A percentile compares a stretch with the other conserved stretches of the same genome.
Conservation (phyloP, 2,329 filamentous ascomycete species). For the Nemania serpens region DNA sequence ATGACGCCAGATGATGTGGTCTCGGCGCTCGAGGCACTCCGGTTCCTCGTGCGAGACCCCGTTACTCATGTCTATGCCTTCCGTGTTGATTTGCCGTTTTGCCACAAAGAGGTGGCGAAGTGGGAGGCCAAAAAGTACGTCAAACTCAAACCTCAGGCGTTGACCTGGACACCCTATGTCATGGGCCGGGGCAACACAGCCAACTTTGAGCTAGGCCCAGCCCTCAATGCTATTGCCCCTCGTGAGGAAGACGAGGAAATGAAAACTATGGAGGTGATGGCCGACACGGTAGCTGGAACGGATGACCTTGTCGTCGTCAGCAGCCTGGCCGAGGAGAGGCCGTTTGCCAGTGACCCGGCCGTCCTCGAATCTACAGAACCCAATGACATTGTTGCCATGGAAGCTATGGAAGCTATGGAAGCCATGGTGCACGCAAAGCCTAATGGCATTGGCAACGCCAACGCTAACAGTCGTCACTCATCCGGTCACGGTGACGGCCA, state of each 20-base stretch:
- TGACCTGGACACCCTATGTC: constrained; percentile 96
- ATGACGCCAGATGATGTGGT: constrained; percentile 97
- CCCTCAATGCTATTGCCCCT: constrained; percentile 83
- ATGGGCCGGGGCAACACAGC: constrained; percentile 87
- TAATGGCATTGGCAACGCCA: constrained; percentile 38
- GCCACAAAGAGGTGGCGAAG: constrained; percentile 82
- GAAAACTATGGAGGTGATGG: constrained; percentile 43
- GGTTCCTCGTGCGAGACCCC: constrained; percentile 87
- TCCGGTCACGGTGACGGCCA: constrained; percentile 28
- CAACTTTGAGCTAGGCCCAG: constrained; percentile 80
- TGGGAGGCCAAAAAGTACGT: constrained; percentile 91
- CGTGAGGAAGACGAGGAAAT: constrained; percentile 72
- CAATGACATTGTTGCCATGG: constrained; percentile 38
- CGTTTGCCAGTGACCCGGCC: constrained; percentile 32
- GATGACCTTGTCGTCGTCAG: constrained; percentile 39
- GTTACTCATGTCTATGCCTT: constrained; percentile 88
- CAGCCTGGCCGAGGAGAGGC: constrained; percentile 39
- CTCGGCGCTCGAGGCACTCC: constrained; percentile 86
- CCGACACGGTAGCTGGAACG: constrained; percentile 39
- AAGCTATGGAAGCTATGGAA: constrained; percentile 22
- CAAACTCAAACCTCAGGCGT: constrained; percentile 74
- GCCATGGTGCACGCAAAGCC: constrained; percentile 29
- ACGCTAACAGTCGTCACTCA: constrained; percentile 25
- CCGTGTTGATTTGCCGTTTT: constrained; percentile 83
- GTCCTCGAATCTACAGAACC: constrained; percentile 49